phyloP scores from a whole-genome alignment of 768 basidiomycete species.

The Trametes cinnabarina region DNA sequence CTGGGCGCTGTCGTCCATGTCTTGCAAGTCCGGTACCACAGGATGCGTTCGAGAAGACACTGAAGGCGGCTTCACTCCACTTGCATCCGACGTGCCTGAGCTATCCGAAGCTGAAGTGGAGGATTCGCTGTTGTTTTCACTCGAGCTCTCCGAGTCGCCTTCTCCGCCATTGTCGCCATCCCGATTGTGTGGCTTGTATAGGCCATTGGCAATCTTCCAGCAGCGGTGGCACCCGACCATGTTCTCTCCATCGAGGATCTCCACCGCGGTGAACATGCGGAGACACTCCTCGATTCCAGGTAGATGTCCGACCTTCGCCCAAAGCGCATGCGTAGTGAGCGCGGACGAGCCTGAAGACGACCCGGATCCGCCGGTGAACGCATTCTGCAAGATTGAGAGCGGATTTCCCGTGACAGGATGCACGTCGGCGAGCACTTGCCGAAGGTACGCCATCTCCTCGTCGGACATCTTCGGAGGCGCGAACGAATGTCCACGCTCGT shows the following conservation, averaged over 20 bases:
- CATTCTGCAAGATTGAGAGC: constrained; percentile 48
- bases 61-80: not conserved
- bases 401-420: constrained; percentile 44
- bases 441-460: constrained; percentile 65
- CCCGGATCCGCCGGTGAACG: constrained; percentile 19
- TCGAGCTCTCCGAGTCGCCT: constrained; percentile 14
- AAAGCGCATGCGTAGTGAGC: constrained; percentile 37
- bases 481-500: constrained; percentile 38
- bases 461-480: constrained; percentile 53
- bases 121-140: constrained; percentile 21
- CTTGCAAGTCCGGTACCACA: not conserved
- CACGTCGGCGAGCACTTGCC: constrained; percentile 65
- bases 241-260: constrained; percentile 90
- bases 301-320: constrained; percentile 48
- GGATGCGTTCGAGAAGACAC: not conserved
- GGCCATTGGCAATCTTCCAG: constrained; percentile 86
- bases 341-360: constrained; percentile 28
- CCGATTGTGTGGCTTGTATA: constrained; percentile 37
- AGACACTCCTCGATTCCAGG: constrained; percentile 76
- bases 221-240: constrained; percentile 91
- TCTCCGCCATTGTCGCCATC: constrained; percentile 1
- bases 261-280: constrained; percentile 88
- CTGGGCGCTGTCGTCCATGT: not conserved
- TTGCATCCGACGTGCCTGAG: not conserved
- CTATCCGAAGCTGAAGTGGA: constrained; percentile 30